These are phyloP conservation scores for Xerocomellus amylosporus DNA, from an alignment of 768 basidiomycete genomes.

Conservation along the genomic window DNA sequence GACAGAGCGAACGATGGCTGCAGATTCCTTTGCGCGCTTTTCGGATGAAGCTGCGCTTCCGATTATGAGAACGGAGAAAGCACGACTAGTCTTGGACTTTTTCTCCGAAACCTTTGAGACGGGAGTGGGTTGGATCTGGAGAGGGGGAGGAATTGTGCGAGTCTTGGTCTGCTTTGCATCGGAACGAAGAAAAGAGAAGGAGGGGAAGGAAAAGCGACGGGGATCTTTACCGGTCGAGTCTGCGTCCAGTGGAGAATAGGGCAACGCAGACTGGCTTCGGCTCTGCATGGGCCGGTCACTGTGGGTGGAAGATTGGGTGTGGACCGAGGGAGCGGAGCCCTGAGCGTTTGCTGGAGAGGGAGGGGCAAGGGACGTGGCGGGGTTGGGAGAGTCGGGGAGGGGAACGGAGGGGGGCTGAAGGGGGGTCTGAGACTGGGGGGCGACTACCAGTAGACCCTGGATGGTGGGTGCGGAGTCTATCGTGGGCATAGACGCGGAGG, in stretches of 20 bases:
- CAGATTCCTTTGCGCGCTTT: slow-evolving; percentile 61
- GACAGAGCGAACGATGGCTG: slow-evolving; percentile 59
- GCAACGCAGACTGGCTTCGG: slow-evolving; percentile 28
- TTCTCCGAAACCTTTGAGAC: slow-evolving; percentile 40
- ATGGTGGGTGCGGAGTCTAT: slow-evolving; percentile 25
- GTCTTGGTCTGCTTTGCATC: slow-evolving; percentile 29
- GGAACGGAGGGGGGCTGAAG: slow-evolving; percentile 1
- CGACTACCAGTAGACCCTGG: slow-evolving; percentile 12
- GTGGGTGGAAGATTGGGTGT: slow-evolving; percentile 17
- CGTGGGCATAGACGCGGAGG: slow-evolving; percentile 21
- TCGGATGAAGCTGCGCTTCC: slow-evolving; percentile 41
- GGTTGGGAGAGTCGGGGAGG: slow-evolving; percentile 21
- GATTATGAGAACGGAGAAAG: slow-evolving; percentile 32
- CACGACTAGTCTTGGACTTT: slow-evolving; percentile 35
- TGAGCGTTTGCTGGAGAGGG: slow-evolving; percentile 11
- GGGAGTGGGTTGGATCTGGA: slow-evolving; percentile 29
- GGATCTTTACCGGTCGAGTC: slow-evolving; percentile 23
- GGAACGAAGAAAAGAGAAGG: slow-evolving; percentile 40
- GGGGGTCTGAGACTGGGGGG: neutral
- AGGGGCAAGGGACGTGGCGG: slow-evolving; percentile 17
- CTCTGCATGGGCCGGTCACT: slow-evolving; percentile 20
- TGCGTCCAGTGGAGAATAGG: slow-evolving; percentile 15
- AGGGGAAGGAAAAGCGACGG: slow-evolving; percentile 51
- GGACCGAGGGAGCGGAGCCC: slow-evolving; percentile 4
- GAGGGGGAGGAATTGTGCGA: slow-evolving; percentile 7